phyloP scores from a whole-genome alignment of 2,329 filamentous ascomycete species.

The Talaromyces marneffei region DNA sequence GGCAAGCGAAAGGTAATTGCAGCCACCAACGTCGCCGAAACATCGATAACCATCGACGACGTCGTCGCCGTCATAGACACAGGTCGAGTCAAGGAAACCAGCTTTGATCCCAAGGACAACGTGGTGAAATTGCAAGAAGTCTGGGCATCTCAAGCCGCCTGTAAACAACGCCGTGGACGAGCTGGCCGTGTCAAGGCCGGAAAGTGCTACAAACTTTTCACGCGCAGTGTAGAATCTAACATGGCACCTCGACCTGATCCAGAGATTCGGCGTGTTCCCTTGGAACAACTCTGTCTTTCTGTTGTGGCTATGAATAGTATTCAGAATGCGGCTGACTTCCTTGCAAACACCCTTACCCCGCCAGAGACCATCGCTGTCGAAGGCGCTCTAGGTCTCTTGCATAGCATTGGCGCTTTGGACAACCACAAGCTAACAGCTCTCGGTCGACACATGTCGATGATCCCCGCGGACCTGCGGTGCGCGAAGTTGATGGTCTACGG shows the following conservation, averaged over 20 bases:
- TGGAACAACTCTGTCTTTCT: slow-evolving; percentile 90
- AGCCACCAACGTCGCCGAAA: slow-evolving; percentile 95
- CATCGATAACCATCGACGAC: slow-evolving; percentile 97
- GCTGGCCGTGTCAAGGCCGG: slow-evolving; percentile 89
- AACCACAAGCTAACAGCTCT: slow-evolving; percentile 83
- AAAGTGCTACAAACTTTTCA: slow-evolving; percentile 93
- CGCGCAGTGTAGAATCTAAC: slow-evolving; percentile 70
- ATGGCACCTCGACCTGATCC: slow-evolving; percentile 88
- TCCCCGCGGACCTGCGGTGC: slow-evolving; percentile 86
- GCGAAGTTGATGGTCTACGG: slow-evolving; percentile 95
- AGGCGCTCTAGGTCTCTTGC: slow-evolving; percentile 71
- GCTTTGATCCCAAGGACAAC: slow-evolving; percentile 83
- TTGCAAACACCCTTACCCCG: slow-evolving; percentile 81
- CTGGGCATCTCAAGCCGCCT: slow-evolving; percentile 89
- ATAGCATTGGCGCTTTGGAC: slow-evolving; percentile 82
- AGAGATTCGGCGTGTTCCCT: slow-evolving; percentile 84
- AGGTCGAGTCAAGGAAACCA: slow-evolving; percentile 92
- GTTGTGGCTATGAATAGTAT: slow-evolving; percentile 89
- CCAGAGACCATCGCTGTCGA: slow-evolving; percentile 81
- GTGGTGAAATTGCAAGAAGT: slow-evolving; percentile 93
- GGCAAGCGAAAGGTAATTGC: slow-evolving; percentile 89
- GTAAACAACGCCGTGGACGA: slow-evolving; percentile 87
- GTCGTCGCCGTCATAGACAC: slow-evolving; percentile 94
- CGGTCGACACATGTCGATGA: slow-evolving; percentile 87
- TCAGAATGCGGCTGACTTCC: slow-evolving; percentile 70